Conservation (phyloP, 305 asterid species). For the Fraxinus ornus region DNA sequence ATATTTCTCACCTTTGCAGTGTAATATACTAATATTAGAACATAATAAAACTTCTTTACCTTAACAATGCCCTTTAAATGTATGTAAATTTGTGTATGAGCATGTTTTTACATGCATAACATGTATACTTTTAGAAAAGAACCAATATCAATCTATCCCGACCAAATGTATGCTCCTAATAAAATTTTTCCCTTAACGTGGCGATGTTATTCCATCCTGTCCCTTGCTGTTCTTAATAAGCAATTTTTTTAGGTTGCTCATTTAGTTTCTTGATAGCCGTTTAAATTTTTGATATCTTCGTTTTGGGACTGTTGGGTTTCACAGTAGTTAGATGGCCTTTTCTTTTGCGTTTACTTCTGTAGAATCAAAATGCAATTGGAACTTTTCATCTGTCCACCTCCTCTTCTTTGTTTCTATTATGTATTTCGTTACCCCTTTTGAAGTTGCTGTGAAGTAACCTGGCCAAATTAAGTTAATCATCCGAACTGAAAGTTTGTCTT, state of each 20-base stretch:
- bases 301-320: not conserved
- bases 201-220: not conserved
- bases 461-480: not conserved
- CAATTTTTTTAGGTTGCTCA: not conserved
- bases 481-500: not conserved
- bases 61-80: not conserved
- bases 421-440: not conserved
- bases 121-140: not conserved
- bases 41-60: not conserved
- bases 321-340: not conserved
- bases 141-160: not conserved
- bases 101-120: not conserved
- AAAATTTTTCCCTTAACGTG: not conserved
- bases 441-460: not conserved
- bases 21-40: not conserved
- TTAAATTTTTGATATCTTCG: not conserved
- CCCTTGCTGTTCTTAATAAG: not conserved
- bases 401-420: not conserved
- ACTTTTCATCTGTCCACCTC: not conserved
- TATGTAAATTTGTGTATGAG: not conserved
- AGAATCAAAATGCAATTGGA: not conserved
- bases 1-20: not conserved
- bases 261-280: not conserved
- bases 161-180: not conserved
- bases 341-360: not conserved